A percentile compares a stretch with the other conserved stretches of the same genome.
Evolutionary conservation across 352 stramenopile species (phyloP).

Genomic region (Phytopythium chamaehyphon): DNA sequence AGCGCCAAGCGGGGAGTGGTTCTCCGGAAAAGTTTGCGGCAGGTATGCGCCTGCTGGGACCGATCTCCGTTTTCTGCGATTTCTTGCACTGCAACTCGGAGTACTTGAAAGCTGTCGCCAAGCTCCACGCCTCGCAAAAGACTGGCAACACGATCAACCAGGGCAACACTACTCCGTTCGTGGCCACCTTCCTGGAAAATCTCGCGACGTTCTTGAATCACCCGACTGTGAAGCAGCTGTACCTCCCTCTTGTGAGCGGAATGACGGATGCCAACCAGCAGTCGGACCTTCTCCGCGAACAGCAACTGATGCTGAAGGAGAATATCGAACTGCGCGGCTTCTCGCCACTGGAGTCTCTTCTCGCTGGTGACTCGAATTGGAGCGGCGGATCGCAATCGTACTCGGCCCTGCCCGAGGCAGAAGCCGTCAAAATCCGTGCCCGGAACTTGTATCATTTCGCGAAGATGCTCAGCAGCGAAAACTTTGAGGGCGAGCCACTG

Average conservation of each 20-base stretch:
- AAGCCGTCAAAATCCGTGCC: constrained; percentile 45
- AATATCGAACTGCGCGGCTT: constrained; percentile 72
- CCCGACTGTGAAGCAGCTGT: constrained; percentile 32
- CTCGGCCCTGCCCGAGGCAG: constrained; percentile 27
- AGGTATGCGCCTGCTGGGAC: constrained; percentile 38
- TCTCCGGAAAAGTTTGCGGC: constrained; percentile 16
- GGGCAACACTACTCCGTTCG: constrained; percentile 21
- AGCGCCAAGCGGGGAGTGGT: constrained; percentile 13
- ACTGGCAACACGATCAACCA: constrained; percentile 16
- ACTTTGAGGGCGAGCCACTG: constrained; percentile 54
- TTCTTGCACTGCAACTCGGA: constrained; percentile 50
- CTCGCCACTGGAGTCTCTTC: constrained; percentile 33
- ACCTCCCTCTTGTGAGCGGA: constrained; percentile 21
- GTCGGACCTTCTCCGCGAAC: constrained; percentile 20
- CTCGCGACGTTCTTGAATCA: constrained; percentile 62
- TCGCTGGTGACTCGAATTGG: constrained; percentile 21
- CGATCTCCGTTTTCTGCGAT: constrained; percentile 65
- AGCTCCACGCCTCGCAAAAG: constrained; percentile 6
- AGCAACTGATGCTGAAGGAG: constrained; percentile 63
- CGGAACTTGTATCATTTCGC: constrained; percentile 64
- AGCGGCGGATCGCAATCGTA: neutral
- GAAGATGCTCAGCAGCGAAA: constrained; percentile 49
- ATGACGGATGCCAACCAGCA: constrained; percentile 12
- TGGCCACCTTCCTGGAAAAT: constrained; percentile 34
- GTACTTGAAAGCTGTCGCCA: constrained; percentile 40